Evolutionary conservation across 352 stramenopile genomes (phyloP), one percentile per base, ranked within the genome.

Genomic region (Phytophthora chlamydospora): DNA sequence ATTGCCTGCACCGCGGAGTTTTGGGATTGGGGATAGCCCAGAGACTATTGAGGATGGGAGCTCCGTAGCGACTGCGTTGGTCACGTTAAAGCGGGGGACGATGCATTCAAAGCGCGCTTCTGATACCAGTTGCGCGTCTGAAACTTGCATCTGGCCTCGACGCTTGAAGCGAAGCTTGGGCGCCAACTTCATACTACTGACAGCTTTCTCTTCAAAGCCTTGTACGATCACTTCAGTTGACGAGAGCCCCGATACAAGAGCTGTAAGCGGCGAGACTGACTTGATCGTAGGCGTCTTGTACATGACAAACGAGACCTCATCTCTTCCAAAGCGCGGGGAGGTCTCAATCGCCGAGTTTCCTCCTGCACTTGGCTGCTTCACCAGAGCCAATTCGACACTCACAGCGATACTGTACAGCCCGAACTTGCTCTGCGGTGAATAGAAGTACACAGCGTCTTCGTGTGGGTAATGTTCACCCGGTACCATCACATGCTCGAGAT

Each of bases 391-490:
- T 40, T 92, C 83, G 10, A 90, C 62, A 24, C 64, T 68, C 11
- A 89, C 71, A 0, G 70, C 76, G 36, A 92, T 83, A 51, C 89
- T 92, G 14, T 84, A 68, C 2, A 92, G 45, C 2, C 83, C 80
- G 62, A 92, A 92, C 43, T 82, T 86, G 63, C 83, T 92, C 55
- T 89, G 80, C 10, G 80, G 83, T 0, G 80, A 84, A 51, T 92
- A 90, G 27, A 92, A 90, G 64, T 90, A 92, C 9, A 92, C 61
- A 2, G 68, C 54, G 38, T 90, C 79, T 65, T 92, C 83, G 0
- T 59, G 73, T 2, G 73, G 63, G 38, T 92, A 92, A 44, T 74
- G 80, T 49, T 92, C 83, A 1, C 73, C 83, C 0, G 65, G 53
- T 0, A 92, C 78, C 6, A 76, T 58, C 12, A 88, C 70, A 29